phyloP scores from a whole-genome alignment of 2,329 filamentous ascomycete genomes.

The Pezicula rhizophila region DNA sequence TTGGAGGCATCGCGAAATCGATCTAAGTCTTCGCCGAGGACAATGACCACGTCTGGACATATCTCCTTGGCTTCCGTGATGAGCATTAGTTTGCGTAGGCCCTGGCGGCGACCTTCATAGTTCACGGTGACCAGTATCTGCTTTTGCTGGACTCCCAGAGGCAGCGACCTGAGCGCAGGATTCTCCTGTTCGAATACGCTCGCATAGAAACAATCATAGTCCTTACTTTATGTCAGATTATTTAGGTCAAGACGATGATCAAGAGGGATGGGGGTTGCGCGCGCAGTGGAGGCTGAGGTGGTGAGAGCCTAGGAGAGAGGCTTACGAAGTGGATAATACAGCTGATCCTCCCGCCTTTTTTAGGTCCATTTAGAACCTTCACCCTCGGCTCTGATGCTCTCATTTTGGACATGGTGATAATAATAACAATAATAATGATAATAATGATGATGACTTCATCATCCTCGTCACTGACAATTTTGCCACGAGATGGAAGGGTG shows the following conservation, averaged over 20 bases:
- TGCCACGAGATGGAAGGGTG: no score
- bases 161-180: conserved; percentile 63
- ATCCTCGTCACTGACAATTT: no score
- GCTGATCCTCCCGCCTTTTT: neutral
- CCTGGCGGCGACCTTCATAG: conserved; percentile 75
- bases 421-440: no score
- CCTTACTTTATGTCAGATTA: conserved; percentile 34
- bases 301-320: neutral
- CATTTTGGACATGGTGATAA: no score
- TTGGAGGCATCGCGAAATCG: conserved; percentile 85
- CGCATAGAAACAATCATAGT: conserved; percentile 92
- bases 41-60: conserved; percentile 79
- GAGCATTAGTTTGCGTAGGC: conserved; percentile 76
- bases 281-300: neutral
- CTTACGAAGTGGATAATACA: conserved; percentile 1
- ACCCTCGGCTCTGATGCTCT: neutral
- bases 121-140: conserved; percentile 92
- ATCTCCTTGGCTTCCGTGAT: conserved; percentile 72
- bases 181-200: conserved; percentile 77
- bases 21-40: conserved; percentile 80
- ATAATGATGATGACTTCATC: no score
- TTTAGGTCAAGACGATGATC: neutral
- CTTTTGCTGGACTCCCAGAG: conserved; percentile 67
- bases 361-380: neutral
- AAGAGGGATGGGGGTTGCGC: neutral